A percentile compares a stretch with the other conserved stretches of the same genome.
Conservation (phyloP, 1,284 basidiomycete species). For the Cronartium ribicola region DNA sequence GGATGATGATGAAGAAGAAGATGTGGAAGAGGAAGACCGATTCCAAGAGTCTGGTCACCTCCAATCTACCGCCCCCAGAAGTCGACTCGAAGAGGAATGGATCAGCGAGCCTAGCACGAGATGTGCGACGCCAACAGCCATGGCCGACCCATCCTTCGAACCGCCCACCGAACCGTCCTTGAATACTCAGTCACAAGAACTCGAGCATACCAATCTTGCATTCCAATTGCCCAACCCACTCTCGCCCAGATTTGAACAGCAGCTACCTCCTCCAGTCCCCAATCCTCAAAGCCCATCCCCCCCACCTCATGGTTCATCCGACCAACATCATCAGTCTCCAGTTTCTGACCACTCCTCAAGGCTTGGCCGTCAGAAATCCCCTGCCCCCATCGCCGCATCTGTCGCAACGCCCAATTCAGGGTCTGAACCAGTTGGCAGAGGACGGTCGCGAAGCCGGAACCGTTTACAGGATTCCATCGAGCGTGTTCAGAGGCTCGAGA, state of each 20-base stretch:
- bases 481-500: conserved; percentile 1
- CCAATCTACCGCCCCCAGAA: background rate
- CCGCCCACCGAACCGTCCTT: background rate
- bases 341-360: background rate
- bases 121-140: conserved; percentile 9
- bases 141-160: background rate
- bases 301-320: no score
- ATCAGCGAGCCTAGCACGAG: conserved; percentile 17
- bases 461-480: conserved; percentile 5
- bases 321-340: background rate
- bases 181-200: background rate
- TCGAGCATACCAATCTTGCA: background rate
- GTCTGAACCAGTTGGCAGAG: background rate
- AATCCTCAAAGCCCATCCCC: background rate
- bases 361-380: background rate
- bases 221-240: conserved; percentile 36
- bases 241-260: conserved; percentile 1
- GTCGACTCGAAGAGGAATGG: background rate
- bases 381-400: background rate
- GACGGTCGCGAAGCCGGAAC: conserved; percentile 6
- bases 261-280: background rate
- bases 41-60: background rate
- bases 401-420: background rate
- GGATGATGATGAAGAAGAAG: conserved; percentile 10
- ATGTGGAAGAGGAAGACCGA: background rate